Evolutionary conservation across 768 basidiomycete species (phyloP), one percentile per base, ranked within the genome.

Genomic region (Xerocomus brunneocitrinus): DNA sequence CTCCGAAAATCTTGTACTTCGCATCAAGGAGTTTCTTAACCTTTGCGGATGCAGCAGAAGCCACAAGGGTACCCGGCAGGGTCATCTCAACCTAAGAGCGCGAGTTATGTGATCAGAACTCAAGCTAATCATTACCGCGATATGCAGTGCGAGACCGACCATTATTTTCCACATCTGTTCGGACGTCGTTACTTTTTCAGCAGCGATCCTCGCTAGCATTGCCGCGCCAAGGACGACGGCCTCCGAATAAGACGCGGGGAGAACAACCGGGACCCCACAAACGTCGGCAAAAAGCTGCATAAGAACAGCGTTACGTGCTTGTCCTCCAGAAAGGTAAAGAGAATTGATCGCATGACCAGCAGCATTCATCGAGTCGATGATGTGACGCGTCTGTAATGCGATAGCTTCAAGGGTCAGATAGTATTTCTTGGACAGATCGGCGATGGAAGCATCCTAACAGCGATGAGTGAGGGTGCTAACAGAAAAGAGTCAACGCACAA

Each of bases 181-280:
- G 24, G 82, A 82, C 56, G 84, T 79, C 43, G 69, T 67, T 25
- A 70, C 70, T 49, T 73, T 76, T 59, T 89, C 87, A 25, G 80
- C 81, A 3, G 95, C 95, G 63, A 90, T 88, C 50, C 91, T 78
- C 13, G 88, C 97, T 14, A 99, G 79, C 88, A 99, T 95, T 7
- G 95, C 94, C 0, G 91, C 85, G 1, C 97, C 97, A 10, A 90
- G 78, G 3, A 95, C 93, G 32, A 98, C 97, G 1, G 95, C 89
- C 1, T 83, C 86, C 1, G 82, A 80, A 56, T 82, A 77, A 55
- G 84, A 86, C 52, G 75, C 76, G 0, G 97, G 95, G 34, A 97
- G 76, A 35, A 97, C 80, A 49, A 98, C 83, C 4, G 87, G 85
- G 72, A 94, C 80, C 47, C 74, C 73, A 64, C 95, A 97, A 24